phyloP scores from a whole-genome alignment of 148 eudicot genomes.

The Chenopodium berlandieri region DNA sequence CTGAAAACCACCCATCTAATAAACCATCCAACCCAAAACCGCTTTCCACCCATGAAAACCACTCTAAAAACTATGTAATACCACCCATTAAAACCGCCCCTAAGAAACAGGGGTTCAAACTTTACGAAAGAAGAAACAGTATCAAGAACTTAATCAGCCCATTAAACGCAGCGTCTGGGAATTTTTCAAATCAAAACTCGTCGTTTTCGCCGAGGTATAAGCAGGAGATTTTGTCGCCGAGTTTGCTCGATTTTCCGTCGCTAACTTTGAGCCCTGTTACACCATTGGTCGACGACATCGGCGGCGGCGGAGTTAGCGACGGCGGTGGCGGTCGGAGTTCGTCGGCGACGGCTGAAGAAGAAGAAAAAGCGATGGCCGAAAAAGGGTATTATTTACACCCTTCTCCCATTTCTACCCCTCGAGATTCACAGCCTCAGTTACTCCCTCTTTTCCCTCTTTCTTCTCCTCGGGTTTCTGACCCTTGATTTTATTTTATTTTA shows the following conservation, averaged over 20 bases:
- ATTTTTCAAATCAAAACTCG: conserved; percentile 3
- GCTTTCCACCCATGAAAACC: conserved; percentile 14
- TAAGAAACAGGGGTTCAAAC: conserved; percentile 61
- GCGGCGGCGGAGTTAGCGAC: background rate
- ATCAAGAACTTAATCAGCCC: conserved; percentile 62
- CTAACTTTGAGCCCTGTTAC: conserved; percentile 78
- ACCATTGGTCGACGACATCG: conserved; percentile 49
- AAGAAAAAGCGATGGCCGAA: conserved; percentile 71
- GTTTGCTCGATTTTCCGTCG: conserved; percentile 69
- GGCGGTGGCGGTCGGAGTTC: background rate
- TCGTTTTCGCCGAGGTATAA: conserved; percentile 39
- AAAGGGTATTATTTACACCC: conserved; percentile 77
- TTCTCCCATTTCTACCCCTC: conserved; percentile 43
- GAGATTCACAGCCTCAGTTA: conserved; percentile 51
- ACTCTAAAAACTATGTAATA: conserved; percentile 30
- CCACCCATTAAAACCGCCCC: conserved; percentile 56
- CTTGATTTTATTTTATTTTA: conserved; percentile 6
- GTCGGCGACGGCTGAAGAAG: conserved; percentile 42
- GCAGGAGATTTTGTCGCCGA: conserved; percentile 67
- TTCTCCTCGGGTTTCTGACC: conserved; percentile 52
- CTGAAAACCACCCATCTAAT: conserved; percentile 11
- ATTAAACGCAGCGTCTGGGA: background rate
- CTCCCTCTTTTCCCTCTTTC: conserved; percentile 71
- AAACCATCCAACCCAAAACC: conserved; percentile 27
- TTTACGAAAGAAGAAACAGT: conserved; percentile 71